Percentiles rank a stretch among this genome's conserved stretches.
These are phyloP conservation scores for Neoboletus magnificus DNA, from an alignment of 768 basidiomycete species.

Conservation along the genomic window DNA sequence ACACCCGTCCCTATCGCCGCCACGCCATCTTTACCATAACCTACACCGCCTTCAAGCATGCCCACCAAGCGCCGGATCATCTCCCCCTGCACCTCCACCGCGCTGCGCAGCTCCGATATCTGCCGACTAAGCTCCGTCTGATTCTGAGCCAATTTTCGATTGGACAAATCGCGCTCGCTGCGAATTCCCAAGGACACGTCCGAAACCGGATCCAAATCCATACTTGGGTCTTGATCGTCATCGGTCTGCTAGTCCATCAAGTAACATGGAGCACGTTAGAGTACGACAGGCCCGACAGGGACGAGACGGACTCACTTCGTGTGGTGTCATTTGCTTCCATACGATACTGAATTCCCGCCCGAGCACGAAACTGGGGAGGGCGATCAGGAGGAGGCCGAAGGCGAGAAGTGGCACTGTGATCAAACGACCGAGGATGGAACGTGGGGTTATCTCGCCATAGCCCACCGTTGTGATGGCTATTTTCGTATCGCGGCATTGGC, in stretches of 20 bases:
- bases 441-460: slow-evolving; percentile 89
- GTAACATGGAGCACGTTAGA: background rate
- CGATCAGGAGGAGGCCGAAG: slow-evolving; percentile 85
- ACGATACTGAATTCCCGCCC: slow-evolving; percentile 89
- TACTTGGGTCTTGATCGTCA: background rate
- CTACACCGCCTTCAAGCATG: slow-evolving; percentile 11
- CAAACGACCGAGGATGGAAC: slow-evolving; percentile 82
- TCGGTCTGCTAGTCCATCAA: background rate
- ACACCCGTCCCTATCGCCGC: background rate
- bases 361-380: slow-evolving; percentile 87
- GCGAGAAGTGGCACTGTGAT: slow-evolving; percentile 83
- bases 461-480: slow-evolving; percentile 85
- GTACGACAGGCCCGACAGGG: background rate
- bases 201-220: background rate
- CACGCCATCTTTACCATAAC: background rate
- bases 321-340: slow-evolving; percentile 75
- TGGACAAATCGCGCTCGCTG: slow-evolving; percentile 44
- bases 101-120: slow-evolving; percentile 52
- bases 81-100: slow-evolving; percentile 58
- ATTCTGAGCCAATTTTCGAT: slow-evolving; percentile 61
- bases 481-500: background rate
- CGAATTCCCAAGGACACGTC: slow-evolving; percentile 5
- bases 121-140: slow-evolving; percentile 64
- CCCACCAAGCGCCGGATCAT: slow-evolving; percentile 37
- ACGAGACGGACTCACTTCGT: slow-evolving; percentile 34